These are phyloP conservation scores for Sarocladium brachiariae DNA, from an alignment of 2,329 filamentous ascomycete species.

Conservation along the genomic window DNA sequence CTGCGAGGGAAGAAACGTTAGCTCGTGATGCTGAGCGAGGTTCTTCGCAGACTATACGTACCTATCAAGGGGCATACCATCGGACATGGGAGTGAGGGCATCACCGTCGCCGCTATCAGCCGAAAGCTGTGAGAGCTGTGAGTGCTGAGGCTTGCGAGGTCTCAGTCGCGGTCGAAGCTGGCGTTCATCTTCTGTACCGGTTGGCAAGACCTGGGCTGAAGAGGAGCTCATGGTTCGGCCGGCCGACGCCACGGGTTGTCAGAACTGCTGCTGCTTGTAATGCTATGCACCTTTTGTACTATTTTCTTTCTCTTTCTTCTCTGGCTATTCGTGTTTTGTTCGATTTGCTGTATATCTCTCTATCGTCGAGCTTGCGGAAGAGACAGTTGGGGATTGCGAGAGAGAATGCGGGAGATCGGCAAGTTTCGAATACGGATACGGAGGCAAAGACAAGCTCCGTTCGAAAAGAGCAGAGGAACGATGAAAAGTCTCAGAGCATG, in stretches of 20 bases:
- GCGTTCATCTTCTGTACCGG: slow-evolving; percentile 23
- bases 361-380: too few species aligned
- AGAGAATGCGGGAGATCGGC: neutral
- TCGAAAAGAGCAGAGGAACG: too few species aligned
- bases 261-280: too few species aligned
- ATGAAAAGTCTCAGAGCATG: too few species aligned
- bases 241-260: too few species aligned
- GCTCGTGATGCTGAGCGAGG: neutral
- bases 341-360: too few species aligned
- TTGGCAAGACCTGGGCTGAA: slow-evolving; percentile 20
- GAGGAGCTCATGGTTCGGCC: slow-evolving; percentile 20
- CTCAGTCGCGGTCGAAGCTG: slow-evolving; percentile 43
- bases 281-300: too few species aligned
- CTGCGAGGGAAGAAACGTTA: slow-evolving; percentile 36
- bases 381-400: too few species aligned
- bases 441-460: too few species aligned
- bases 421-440: too few species aligned
- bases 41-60: slow-evolving; percentile 10
- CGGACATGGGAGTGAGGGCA: neutral
- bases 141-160: slow-evolving; percentile 42
- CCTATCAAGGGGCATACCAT: neutral
- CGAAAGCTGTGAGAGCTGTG: slow-evolving; percentile 38
- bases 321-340: too few species aligned
- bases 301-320: too few species aligned
- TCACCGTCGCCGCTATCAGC: slow-evolving; percentile 1